A percentile compares a stretch with the other conserved stretches of the same genome.
Conservation (phyloP, 495 filamentous ascomycete genomes). For the Neurospora sublineolata region DNA sequence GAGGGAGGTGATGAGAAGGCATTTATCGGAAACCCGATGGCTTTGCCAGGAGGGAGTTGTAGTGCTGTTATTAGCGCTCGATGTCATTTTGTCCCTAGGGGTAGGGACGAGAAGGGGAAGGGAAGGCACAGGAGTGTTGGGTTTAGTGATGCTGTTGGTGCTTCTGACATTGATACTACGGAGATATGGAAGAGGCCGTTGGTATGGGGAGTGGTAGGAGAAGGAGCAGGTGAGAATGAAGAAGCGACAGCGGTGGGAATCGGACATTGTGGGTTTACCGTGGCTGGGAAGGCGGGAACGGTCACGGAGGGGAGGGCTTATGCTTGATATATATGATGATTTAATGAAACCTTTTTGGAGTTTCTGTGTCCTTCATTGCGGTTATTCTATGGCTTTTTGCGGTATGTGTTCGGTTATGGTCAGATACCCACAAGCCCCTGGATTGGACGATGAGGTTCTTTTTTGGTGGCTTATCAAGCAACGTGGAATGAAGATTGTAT, state of each 20-base stretch:
- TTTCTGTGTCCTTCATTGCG: neutral
- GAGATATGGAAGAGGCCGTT: constrained; percentile 19
- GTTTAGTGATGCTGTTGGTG: neutral
- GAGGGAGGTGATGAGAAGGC: neutral
- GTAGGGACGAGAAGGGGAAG: constrained; percentile 5
- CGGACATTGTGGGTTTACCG: constrained; percentile 29
- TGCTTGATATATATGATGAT: constrained; percentile 15
- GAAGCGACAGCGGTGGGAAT: constrained; percentile 11
- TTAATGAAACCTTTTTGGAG: neutral
- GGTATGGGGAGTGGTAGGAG: constrained; percentile 31
- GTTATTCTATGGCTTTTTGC: neutral
- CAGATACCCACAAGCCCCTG: neutral
- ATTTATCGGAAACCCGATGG: constrained; percentile 29
- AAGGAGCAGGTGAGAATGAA: constrained; percentile 6
- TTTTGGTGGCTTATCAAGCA: neutral
- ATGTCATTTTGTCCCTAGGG: constrained; percentile 17
- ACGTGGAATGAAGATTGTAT: neutral
- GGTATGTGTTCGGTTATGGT: neutral
- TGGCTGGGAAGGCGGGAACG: constrained; percentile 9
- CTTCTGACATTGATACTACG: neutral
- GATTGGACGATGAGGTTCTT: neutral
- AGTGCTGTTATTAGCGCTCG: constrained; percentile 32
- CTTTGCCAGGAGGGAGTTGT: constrained; percentile 25
- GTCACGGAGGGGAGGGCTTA: constrained; percentile 28
- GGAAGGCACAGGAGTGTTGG: neutral